Evolutionary conservation across 2,329 filamentous ascomycete genomes (phyloP), one percentile per base, ranked within the genome.

Genomic region (Lachnellula cervina): DNA sequence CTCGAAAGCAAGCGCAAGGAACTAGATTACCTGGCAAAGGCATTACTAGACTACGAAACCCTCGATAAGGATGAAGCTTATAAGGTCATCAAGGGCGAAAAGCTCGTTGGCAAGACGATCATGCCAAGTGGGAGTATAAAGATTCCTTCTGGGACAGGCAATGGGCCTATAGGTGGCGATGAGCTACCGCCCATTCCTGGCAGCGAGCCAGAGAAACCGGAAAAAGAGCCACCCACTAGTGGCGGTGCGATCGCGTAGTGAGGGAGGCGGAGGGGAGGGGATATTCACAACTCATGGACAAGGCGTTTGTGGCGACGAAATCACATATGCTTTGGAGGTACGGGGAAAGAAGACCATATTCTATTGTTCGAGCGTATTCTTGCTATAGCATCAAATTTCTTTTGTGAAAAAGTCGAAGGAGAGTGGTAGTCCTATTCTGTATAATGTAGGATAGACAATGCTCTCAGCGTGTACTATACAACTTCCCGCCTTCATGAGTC

Each of bases 21-120:
- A 71, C 80, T 99, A 7, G 93, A 99, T 66, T 77, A 90, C 11
- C 77, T 99, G 9, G 93, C 94, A 28, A 86, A 92, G 68, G 94
- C 92, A 5, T 80, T 99, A 9, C 84, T 99, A 35, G 87, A 97
- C 72, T 97, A 97, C 72, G 94, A 99, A 77, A 97, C 91, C 0
- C 76, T 99, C 51, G 88, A 88, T 71, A 89, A 87, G 71, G 85
- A 88, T 3, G 94, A 99, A 72, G 95, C 97, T 60, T 85, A 92
- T 71, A 90, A 88, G 76, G 89, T 97, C 5, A 86, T 99, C 61
- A 83, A 82, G 51, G 94, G 94, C 37, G 90, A 97, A 74, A 87
- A 88, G 68, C 76, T 99, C 38, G 78, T 85, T 1, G 80, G 82
- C 46, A 89, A 89, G 58, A 73, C 89, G 50, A 80, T 79, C 58